Evolutionary conservation across 139 green algal genomes (phyloP).

Genomic region (Pseudopediastrum boryanum): DNA sequence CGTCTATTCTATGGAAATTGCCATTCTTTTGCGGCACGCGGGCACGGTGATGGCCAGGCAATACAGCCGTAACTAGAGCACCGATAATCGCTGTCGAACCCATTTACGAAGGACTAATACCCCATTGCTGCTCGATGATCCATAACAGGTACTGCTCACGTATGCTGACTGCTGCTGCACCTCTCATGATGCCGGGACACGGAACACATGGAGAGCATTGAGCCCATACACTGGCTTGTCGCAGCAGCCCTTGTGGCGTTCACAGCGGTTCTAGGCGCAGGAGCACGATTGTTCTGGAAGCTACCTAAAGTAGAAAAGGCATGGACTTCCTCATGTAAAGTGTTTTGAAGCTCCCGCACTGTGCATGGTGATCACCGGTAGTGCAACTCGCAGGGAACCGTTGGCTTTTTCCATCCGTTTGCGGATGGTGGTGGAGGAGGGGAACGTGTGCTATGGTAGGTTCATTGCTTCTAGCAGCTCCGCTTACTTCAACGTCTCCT

Average conservation of each 20-base stretch:
- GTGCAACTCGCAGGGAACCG: slow-evolving; percentile 56
- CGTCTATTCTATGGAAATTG: too few relatives aligned
- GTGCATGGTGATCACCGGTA: not conserved
- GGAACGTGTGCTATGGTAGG: slow-evolving; percentile 94
- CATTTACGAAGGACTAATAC: not conserved
- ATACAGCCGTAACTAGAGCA: not conserved
- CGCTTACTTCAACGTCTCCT: too few relatives aligned
- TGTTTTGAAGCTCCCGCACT: not conserved
- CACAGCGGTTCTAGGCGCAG: not conserved
- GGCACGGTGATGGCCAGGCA: not conserved
- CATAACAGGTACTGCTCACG: not conserved
- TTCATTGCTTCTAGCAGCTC: too few relatives aligned
- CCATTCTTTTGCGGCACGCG: too few relatives aligned
- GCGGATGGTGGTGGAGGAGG: slow-evolving; percentile 91
- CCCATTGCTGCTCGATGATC: not conserved
- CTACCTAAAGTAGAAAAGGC: not conserved
- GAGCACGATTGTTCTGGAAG: not conserved
- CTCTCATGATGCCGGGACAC: too few relatives aligned
- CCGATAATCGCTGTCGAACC: not conserved
- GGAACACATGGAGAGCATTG: too few relatives aligned
- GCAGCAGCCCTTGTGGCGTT: not conserved
- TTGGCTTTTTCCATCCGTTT: slow-evolving; percentile 96
- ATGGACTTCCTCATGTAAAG: not conserved
- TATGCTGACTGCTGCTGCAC: not conserved
- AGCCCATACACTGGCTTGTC: too few relatives aligned